Base-by-base conservation (phyloP, 179 eudicot genomes). In the Silene vulgaris region DNA sequence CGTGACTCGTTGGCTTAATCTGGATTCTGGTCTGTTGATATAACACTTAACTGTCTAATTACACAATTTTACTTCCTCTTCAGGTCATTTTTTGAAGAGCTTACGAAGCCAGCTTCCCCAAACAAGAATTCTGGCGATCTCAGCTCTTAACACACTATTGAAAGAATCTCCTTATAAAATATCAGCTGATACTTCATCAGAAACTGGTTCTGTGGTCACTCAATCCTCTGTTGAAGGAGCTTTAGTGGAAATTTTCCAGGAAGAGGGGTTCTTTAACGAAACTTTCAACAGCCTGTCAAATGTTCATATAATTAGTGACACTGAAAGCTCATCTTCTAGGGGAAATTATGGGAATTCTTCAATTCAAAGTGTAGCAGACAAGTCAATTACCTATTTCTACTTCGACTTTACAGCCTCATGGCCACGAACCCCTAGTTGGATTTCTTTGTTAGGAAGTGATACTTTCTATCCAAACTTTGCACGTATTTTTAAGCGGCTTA, bases 401-500 rank as follows among this genome's bases (percentile, higher is more conserved):
- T 96, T 93, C 79, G 97, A 96, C 74, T 96, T 96, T 79, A 93
- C 96, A 50, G 87, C 99, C 79, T 89, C 98, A 65, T 96, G 99
- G 99, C 99, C 99, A 65, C 91, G 99, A 50, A 93, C 98, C 72
- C 99, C 99, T 74, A 96, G 89, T 81, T 96, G 99, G 99, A 93
- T 93, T 72, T 86, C 98, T 71, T 84, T 96, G 76, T 80, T 93
- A 32, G 98, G 97, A 88, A 91, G 81, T 80, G 97, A 93, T 84
- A 96, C 96, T 75, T 96, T 96, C 80, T 96, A 96, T 83, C 82
- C 99, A 57, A 88, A 83, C 89, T 96, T 93, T 86, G 97, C 98
- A 52, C 90, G 97, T 17, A 91, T 96, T 37, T 96, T 96, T 72
- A 96, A 96, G 80, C 90, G 99, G 69, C 81, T 96, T 66, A 80